Evolutionary conservation across 164 flowering plant genomes (phyloP).

Genomic region (Dillenia suffruticosa): DNA sequence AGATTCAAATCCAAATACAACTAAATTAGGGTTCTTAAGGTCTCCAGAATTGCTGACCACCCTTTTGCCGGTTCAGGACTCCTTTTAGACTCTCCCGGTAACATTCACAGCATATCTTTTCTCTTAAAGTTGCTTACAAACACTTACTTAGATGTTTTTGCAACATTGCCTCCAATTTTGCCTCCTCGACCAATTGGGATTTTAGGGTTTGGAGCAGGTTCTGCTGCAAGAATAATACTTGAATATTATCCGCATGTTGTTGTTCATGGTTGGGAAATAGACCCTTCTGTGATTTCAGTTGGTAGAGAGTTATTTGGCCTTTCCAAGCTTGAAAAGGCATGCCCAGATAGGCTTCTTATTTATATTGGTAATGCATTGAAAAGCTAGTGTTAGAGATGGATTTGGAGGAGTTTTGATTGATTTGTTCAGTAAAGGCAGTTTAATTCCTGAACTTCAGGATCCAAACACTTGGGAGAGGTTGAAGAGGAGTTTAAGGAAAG

Average conservation of each 20-base stretch:
- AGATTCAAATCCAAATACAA: slow-evolving; percentile 76
- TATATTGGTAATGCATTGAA: slow-evolving; percentile 62
- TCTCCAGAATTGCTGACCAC: slow-evolving; percentile 73
- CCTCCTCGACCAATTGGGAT: slow-evolving; percentile 80
- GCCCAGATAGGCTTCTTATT: slow-evolving; percentile 49
- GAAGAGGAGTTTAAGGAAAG: slow-evolving; percentile 55
- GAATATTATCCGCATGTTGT: slow-evolving; percentile 49
- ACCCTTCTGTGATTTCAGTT: slow-evolving; percentile 69
- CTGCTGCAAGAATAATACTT: slow-evolving; percentile 63
- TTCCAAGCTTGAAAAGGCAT: slow-evolving; percentile 38
- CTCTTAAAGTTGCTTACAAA: slow-evolving; percentile 45
- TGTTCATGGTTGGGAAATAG: slow-evolving; percentile 87
- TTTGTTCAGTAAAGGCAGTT: slow-evolving; percentile 51
- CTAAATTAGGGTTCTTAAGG: slow-evolving; percentile 73
- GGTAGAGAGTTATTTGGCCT: slow-evolving; percentile 77
- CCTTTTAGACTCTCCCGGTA: slow-evolving; percentile 82
- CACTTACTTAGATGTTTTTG: slow-evolving; percentile 85
- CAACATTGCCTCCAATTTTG: slow-evolving; percentile 66
- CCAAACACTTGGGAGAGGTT: slow-evolving; percentile 45
- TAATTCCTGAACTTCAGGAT: slow-evolving; percentile 59
- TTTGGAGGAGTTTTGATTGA: slow-evolving; percentile 62
- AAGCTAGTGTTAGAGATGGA: slow-evolving; percentile 42
- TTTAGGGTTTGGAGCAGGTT: slow-evolving; percentile 90
- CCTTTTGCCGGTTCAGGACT: slow-evolving; percentile 83
- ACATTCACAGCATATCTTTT: slow-evolving; percentile 83